Conservation (phyloP, 257 asterid genomes). For the Datura wrightii region DNA sequence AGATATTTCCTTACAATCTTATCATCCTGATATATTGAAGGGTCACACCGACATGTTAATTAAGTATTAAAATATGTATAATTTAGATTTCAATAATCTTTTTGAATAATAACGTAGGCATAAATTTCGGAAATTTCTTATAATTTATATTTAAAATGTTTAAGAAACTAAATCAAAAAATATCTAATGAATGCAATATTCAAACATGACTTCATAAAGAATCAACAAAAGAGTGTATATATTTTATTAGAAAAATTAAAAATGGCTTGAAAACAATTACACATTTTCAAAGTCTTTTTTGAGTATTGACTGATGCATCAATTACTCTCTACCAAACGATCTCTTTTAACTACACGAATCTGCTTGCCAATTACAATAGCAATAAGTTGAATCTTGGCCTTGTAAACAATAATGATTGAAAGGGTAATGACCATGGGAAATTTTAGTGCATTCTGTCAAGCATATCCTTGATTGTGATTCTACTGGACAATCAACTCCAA, state of each 20-base stretch:
- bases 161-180: no score
- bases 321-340: neutral
- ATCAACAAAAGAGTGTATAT: neutral
- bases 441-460: slow-evolving; percentile 13
- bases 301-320: neutral
- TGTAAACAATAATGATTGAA: neutral
- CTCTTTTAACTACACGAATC: neutral
- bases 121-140: no score
- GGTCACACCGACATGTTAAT: no score
- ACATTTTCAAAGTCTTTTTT: neutral
- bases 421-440: neutral
- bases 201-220: neutral
- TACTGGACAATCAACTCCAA: slow-evolving; percentile 10
- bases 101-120: no score
- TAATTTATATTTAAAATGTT: no score
- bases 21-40: no score
- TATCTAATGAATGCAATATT: no score
- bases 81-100: no score
- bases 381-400: neutral
- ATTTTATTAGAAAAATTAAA: neutral
- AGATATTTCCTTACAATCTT: no score
- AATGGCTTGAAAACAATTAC: neutral
- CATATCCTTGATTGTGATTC: slow-evolving; percentile 25
- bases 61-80: no score
- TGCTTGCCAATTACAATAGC: slow-evolving; percentile 20